Base-by-base conservation (phyloP, 768 basidiomycete genomes). In the Terana coerulea region DNA sequence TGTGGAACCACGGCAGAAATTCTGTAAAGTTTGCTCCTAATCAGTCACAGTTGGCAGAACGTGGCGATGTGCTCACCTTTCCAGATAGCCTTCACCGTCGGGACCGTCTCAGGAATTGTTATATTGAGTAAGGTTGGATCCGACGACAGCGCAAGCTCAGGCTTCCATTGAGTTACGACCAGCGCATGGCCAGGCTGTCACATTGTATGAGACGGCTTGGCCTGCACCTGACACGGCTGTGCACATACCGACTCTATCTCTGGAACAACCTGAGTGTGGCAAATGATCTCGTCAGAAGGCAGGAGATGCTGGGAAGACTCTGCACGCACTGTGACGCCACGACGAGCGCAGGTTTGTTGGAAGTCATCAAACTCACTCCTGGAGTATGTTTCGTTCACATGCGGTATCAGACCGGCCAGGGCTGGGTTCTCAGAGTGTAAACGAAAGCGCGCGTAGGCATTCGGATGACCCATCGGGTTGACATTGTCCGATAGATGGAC, bases 161-260 rank as follows among this genome's bases (percentile, higher is more conserved):
- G 74, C 37, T 67, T 74, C 75, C 74, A 76, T 49, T 76, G 71
- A 17, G 71, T 69, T 49, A 76, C 71, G 4, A 66, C 69, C 24
- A 76, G 64, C 6, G 75, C 71, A 55, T 77, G 75, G 0, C 68
- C 75, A 7, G 61, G 61, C 61, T 63, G 48, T n/a, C 45, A 21
- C 6, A 35, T 19, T 9, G n/a, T 21, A 15, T 42, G 47, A 45
- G 26, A 30, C 3, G 10, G 28, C 17, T 2, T 9, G n/a, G 26
- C 26, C 33, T 26, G 40, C 33, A 15, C 10, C 37, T 39, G 30
- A 17, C 15, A 39, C 30, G 3, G 33, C 22, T 24, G n/a, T n/a
- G n/a, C n/a, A 51, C 58, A 31, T 35, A 62, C 58, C 15, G 58
- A 59, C 55, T 64, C 61, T 29, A 64, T 48, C 49, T 64, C 63